Percentiles rank a stretch among this genome's conserved stretches.
Conservation (phyloP, 306 rosid species). For the Quercus aquifolioides region DNA sequence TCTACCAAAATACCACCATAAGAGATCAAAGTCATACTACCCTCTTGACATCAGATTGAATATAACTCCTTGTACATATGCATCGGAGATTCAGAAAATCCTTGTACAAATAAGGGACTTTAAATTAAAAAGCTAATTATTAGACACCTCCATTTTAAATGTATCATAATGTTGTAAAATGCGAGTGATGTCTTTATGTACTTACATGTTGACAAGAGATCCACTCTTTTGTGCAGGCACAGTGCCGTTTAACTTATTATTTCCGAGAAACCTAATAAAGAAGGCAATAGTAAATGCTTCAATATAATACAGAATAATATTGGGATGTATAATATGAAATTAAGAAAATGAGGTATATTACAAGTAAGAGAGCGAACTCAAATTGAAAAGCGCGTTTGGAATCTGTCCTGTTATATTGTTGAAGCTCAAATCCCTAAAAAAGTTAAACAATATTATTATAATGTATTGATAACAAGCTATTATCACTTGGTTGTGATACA, state of each 20-base stretch:
- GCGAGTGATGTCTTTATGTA: no score
- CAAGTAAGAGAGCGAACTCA: slow-evolving; percentile 59
- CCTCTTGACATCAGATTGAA: background rate
- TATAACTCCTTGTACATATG: background rate
- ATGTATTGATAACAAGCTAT: background rate
- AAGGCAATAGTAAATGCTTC: slow-evolving; percentile 7
- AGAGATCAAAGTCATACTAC: background rate
- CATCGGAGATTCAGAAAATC: background rate
- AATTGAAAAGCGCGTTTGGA: slow-evolving; percentile 58
- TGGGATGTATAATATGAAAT: slow-evolving; percentile 1
- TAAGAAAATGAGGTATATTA: slow-evolving; percentile 32
- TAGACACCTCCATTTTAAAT: background rate
- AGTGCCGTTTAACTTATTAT: no score
- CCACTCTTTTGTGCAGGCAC: no score
- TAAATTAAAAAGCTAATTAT: background rate
- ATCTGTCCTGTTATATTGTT: slow-evolving; percentile 66
- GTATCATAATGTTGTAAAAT: slow-evolving; percentile 4
- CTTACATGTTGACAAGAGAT: no score
- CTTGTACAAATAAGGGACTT: background rate
- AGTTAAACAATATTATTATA: slow-evolving; percentile 6
- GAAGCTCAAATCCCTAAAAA: slow-evolving; percentile 91
- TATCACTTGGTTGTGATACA: no score
- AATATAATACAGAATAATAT: background rate
- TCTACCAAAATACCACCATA: background rate
- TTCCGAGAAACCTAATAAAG: background rate